Base-by-base conservation (phyloP, 208 protist species). In the Wallacemonas sp. region DNA sequence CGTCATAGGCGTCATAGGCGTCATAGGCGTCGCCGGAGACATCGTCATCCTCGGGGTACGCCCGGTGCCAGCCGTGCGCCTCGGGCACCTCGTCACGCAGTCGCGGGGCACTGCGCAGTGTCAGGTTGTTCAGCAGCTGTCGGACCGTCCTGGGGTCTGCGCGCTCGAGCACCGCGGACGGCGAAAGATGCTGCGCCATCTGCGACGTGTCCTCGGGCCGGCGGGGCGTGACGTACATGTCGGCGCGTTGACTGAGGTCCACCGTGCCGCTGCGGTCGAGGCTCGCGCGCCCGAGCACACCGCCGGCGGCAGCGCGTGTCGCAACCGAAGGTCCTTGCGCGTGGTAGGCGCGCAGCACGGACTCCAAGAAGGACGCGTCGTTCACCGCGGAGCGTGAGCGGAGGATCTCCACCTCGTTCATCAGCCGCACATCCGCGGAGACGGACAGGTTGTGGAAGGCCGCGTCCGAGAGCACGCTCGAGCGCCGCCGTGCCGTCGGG, bases 331-430 rank as follows among this genome's bases (percentile, higher is more conserved):
- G 11, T 29, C 39, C 32, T 49, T 49, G 42, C 12, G 44, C 28
- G 11, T 41, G 23, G 61, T 54, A 59, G 26, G 28, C 61, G 25
- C 31, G 39, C 38, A 63, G 25, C 57, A 45, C 57, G 11, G 57
- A 54, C 41, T 81, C 59, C 12, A 84, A 65, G 68, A 84, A 86
- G 55, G 54, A 55, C n/a, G 65, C 45, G n/a, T 76, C 71, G 14
- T 49, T 62, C 16, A 61, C 41, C 2, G 71, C 76, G 5, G 65
- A 20, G 46, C 77, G 64, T 1, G 46, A 22, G 23, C 86, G 87
- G 36, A 94, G 75, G 36, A 90, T 61, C 70, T 86, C 80, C 31
- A 94, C 69, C 68, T 94, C 88, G 39, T 84, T 87, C 54, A 74
- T 69, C 31, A 91, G 65, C 10, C 88, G 79, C 36, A 86, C 76